Evolutionary conservation across 768 basidiomycete species (phyloP).

Genomic region (Kwoniella pini): DNA sequence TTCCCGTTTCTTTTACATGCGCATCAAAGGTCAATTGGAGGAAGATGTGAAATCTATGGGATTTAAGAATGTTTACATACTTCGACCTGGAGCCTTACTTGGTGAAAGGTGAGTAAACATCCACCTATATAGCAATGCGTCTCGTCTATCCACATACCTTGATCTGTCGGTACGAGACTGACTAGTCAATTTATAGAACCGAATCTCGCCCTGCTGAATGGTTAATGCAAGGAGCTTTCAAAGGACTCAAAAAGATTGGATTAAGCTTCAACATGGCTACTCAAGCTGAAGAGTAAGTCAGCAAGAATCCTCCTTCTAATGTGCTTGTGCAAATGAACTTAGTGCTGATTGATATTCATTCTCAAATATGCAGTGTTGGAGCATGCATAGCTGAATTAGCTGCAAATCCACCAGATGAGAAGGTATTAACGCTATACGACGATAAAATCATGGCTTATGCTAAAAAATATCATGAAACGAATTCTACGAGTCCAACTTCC

Average conservation of each 20-base stretch:
- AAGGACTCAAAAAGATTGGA: conserved; percentile 33
- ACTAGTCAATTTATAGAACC: conserved; percentile 5
- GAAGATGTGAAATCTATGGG: conserved; percentile 41
- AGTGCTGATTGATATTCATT: background rate
- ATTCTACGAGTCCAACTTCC: background rate
- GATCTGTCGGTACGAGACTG: background rate
- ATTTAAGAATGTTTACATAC: conserved; percentile 43
- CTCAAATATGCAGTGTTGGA: conserved; percentile 34
- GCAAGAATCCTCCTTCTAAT: no score
- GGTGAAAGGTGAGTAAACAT: conserved; percentile 35
- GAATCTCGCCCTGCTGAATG: conserved; percentile 29
- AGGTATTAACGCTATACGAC: conserved; percentile 33
- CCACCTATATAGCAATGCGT: background rate
- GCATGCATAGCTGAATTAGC: conserved; percentile 45
- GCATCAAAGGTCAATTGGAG: conserved; percentile 51
- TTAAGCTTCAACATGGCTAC: conserved; percentile 29
- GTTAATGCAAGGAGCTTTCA: conserved; percentile 28
- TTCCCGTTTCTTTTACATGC: conserved; percentile 33
- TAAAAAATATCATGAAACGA: conserved; percentile 23
- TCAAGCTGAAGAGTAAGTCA: conserved; percentile 42
- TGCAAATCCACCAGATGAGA: conserved; percentile 33
- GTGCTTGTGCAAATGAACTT: no score
- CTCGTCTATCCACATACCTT: no score
- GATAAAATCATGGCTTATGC: conserved; percentile 34
- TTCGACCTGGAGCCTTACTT: conserved; percentile 46